Evolutionary conservation across 257 asterid genomes (phyloP).

Genomic region (Echium plantagineum): DNA sequence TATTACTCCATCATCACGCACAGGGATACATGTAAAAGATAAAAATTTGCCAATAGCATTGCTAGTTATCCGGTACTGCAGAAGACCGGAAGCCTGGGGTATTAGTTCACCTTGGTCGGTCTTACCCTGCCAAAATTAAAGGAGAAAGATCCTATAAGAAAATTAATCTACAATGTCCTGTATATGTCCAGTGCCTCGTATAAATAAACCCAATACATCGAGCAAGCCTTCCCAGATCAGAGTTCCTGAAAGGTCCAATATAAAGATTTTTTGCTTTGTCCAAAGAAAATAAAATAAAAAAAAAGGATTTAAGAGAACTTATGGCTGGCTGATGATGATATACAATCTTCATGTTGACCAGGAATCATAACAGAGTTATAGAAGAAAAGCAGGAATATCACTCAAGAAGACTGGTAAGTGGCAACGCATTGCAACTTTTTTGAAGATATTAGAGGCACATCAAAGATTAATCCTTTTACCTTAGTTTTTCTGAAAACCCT

Average conservation of each 20-base stretch:
- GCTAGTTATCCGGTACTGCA: conserved; percentile 74
- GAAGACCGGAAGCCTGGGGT: conserved; percentile 62
- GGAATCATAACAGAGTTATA: neutral
- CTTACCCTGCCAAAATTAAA: conserved; percentile 56
- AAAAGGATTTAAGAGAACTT: too few species aligned
- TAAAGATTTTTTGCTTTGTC: too few species aligned
- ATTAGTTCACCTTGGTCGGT: conserved; percentile 49
- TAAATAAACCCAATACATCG: too few species aligned
- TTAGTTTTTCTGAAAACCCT: too few species aligned
- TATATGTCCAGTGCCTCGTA: too few species aligned
- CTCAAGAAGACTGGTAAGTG: neutral
- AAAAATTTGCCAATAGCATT: conserved; percentile 83
- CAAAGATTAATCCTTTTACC: too few species aligned
- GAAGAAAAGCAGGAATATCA: neutral
- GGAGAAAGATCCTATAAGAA: neutral
- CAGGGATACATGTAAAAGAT: conserved; percentile 82
- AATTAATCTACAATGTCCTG: too few species aligned
- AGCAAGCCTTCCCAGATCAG: too few species aligned
- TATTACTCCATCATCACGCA: conserved; percentile 67
- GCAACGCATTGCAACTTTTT: neutral
- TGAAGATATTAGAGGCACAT: too few species aligned
- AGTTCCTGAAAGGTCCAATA: too few species aligned
- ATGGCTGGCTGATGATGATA: neutral
- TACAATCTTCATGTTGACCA: neutral
- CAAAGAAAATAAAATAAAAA: too few species aligned